Evolutionary conservation across 305 asterid genomes (phyloP).

Genomic region (Rubia balearica): DNA sequence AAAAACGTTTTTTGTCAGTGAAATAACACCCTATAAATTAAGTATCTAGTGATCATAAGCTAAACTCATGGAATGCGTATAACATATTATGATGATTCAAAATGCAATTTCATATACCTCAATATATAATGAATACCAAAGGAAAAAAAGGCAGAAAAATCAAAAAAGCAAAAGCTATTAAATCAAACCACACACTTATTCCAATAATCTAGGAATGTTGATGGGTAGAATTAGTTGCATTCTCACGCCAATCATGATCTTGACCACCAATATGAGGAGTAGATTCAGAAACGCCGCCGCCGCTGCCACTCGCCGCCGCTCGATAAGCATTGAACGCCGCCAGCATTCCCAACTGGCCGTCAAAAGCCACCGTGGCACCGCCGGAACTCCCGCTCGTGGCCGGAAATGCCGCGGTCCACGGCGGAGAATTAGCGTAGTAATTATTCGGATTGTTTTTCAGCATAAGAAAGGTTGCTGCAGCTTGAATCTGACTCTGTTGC

Average conservation of each 20-base stretch:
- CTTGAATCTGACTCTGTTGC: slow-evolving; percentile 44
- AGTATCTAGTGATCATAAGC: too few species aligned
- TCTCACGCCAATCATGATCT: slow-evolving; percentile 18
- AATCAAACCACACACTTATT: slow-evolving; percentile 18
- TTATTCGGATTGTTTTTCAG: slow-evolving; percentile 24
- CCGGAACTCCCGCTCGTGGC: slow-evolving; percentile 17
- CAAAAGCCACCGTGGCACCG: slow-evolving; percentile 25
- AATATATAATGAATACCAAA: background rate
- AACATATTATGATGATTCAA: background rate
- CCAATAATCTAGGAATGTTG: slow-evolving; percentile 22
- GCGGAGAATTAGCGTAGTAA: slow-evolving; percentile 24
- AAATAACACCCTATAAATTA: slow-evolving; percentile 20
- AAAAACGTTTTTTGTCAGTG: slow-evolving; percentile 13
- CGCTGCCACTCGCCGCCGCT: slow-evolving; percentile 24
- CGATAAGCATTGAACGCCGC: slow-evolving; percentile 35
- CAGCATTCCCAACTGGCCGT: slow-evolving; percentile 46
- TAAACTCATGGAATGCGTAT: too few species aligned
- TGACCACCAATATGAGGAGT: slow-evolving; percentile 19
- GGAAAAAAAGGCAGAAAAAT: background rate
- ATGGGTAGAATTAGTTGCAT: slow-evolving; percentile 15
- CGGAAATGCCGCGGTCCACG: slow-evolving; percentile 34
- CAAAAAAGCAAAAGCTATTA: slow-evolving; percentile 10
- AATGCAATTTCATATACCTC: background rate
- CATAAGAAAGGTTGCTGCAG: slow-evolving; percentile 41
- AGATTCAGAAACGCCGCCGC: slow-evolving; percentile 24